Evolutionary conservation across 2,329 filamentous ascomycete species (phyloP).

Genomic region (Rosellinia necatrix): DNA sequence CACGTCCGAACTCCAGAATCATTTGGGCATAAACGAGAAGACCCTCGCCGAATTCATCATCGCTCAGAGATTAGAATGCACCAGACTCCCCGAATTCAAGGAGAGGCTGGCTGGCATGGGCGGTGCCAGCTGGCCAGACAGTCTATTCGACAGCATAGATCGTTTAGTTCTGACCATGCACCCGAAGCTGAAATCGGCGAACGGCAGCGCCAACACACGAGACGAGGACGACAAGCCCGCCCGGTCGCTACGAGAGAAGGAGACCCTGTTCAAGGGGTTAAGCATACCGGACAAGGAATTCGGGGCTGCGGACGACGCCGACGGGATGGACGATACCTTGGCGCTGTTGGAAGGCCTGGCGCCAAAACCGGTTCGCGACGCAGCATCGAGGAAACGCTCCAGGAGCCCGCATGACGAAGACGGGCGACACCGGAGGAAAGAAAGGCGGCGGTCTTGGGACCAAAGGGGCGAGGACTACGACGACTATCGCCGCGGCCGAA

Average conservation of each 20-base stretch:
- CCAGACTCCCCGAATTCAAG: conserved; percentile 74
- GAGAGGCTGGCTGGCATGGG: conserved; percentile 74
- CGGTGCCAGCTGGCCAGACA: conserved; percentile 79
- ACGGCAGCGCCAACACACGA: conserved; percentile 47
- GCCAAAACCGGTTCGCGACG: conserved; percentile 59
- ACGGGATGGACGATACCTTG: conserved; percentile 89
- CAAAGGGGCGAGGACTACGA: conserved; percentile 44
- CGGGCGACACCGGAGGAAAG: conserved; percentile 45
- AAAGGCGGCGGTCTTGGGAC: conserved; percentile 37
- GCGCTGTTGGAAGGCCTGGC: conserved; percentile 88
- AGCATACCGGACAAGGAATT: conserved; percentile 78
- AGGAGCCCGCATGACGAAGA: conserved; percentile 56
- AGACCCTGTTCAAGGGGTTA: conserved; percentile 87
- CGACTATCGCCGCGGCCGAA: conserved; percentile 44
- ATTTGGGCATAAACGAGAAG: conserved; percentile 89
- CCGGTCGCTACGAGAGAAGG: conserved; percentile 69
- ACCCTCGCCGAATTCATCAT: conserved; percentile 97
- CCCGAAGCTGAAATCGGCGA: conserved; percentile 72
- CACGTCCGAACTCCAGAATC: conserved; percentile 91
- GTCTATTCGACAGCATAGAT: conserved; percentile 88
- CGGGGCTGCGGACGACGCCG: conserved; percentile 48
- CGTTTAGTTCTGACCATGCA: conserved; percentile 88
- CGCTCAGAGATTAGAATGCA: conserved; percentile 80
- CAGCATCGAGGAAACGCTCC: conserved; percentile 59
- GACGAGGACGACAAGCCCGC: conserved; percentile 45